Base-by-base conservation (phyloP, 139 green algal species). In the Ettlia oleoabundans region DNA sequence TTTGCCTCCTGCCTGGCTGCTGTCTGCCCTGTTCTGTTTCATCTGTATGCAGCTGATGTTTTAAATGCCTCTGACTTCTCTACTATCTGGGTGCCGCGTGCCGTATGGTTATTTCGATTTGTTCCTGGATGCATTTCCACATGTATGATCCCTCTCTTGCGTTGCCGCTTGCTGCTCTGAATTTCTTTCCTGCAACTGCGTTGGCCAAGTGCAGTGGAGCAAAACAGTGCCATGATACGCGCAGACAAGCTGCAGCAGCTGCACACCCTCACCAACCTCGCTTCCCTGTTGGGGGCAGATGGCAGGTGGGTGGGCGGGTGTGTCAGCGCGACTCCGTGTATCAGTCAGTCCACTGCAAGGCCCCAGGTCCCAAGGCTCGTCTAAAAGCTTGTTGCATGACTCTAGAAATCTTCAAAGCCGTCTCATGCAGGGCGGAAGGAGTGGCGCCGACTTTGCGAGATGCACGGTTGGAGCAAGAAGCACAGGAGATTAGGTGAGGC, bases 231-330 rank as follows among this genome's bases (percentile, higher is more conserved):
- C 3, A 32, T 78, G 4, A 82, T 98, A 6, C 84, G 88, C 7
- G 82, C 90, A 22, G 95, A 98, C 85, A 87, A 88, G 28, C 89
- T 98, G 69, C 95, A 98, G 88, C 86, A 85, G 52, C 89, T 98
- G 76, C 95, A 98, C 88, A 93, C 93, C 18, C 78, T 98, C 28
- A 79, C 93, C 89, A 98, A 98, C 86, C 89, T 98, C 71, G 82
- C 61, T 0, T 35, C 85, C 41, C 70, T 92, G 78, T 85, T 97
- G 83, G 61, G 40, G 1, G 21, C 4, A 4, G 18, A 32, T 19
- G 43, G 67, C 66, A 52, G 32, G 65, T 13, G 65, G 41, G 26
- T 52, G 32, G 3, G 55, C 35, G 13, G 15, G 55, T 22, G 15
- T 65, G 21, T 32, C 55, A n/a, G 55, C 30, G 21, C 21, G 55